A percentile compares a stretch with the other conserved stretches of the same genome.
Evolutionary conservation across 139 green algal genomes (phyloP).

Genomic region (Chlamydomonas eustigma): DNA sequence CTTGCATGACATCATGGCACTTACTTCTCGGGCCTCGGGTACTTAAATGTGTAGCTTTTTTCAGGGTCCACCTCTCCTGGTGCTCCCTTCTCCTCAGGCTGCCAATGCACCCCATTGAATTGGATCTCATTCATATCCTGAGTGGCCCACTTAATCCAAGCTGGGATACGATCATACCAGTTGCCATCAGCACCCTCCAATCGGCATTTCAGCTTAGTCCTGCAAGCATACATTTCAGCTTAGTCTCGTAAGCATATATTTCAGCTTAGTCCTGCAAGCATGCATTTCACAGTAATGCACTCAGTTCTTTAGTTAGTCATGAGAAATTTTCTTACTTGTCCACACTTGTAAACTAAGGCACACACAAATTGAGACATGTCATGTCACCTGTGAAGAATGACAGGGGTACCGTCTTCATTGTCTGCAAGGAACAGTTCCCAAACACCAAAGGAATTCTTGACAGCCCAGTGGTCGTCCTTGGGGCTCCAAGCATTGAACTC

Average conservation of each 20-base stretch:
- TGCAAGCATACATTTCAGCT: too few relatives aligned
- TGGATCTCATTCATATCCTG: slow-evolving; percentile 91
- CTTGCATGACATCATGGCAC: slow-evolving; percentile 3
- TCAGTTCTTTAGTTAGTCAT: neutral
- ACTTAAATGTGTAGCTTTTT: slow-evolving; percentile 90
- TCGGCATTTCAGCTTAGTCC: slow-evolving; percentile 76
- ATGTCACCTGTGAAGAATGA: slow-evolving; percentile 72
- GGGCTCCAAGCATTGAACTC: slow-evolving; percentile 94
- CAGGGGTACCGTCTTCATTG: slow-evolving; percentile 60
- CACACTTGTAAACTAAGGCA: too few relatives aligned
- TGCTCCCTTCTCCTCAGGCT: slow-evolving; percentile 49
- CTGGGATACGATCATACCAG: slow-evolving; percentile 88
- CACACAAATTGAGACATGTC: too few relatives aligned
- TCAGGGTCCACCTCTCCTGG: slow-evolving; percentile 50
- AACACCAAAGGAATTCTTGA: slow-evolving; percentile 83
- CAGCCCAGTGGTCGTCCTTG: slow-evolving; percentile 73
- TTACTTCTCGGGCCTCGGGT: slow-evolving; percentile 71
- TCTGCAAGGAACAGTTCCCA: slow-evolving; percentile 88
- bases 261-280: too few relatives aligned
- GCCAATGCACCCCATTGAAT: slow-evolving; percentile 88
- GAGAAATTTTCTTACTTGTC: too few relatives aligned
- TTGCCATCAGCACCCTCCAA: slow-evolving; percentile 73
- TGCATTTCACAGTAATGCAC: neutral
- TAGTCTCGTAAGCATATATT: too few relatives aligned
- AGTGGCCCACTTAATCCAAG: slow-evolving; percentile 93